Evolutionary conservation across 2,329 filamentous ascomycete genomes (phyloP).

Genomic region (Erysiphe pulchra): DNA sequence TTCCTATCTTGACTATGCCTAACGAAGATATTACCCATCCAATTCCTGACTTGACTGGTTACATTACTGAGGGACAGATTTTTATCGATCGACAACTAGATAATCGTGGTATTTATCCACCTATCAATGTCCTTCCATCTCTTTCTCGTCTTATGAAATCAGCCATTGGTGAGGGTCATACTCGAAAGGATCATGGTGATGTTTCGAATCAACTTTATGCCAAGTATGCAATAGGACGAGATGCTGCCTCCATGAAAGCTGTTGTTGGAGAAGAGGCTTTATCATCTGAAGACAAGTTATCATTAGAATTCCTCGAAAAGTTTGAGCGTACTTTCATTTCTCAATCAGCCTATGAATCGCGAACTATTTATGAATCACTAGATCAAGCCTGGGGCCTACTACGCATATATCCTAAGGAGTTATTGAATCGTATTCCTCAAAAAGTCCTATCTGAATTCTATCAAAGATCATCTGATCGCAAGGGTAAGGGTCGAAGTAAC

Average conservation of each 20-base stretch:
- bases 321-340: constrained; percentile 89
- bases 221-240: constrained; percentile 97
- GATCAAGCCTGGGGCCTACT: constrained; percentile 92
- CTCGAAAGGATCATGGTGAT: constrained; percentile 87
- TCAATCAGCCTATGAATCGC: constrained; percentile 78
- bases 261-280: constrained; percentile 96
- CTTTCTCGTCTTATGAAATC: constrained; percentile 99
- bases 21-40: constrained; percentile 99
- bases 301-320: constrained; percentile 93
- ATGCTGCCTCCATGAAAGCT: constrained; percentile 96
- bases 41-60: constrained; percentile 94
- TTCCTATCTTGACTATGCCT: constrained; percentile 96
- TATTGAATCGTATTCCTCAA: too few relatives aligned
- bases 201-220: constrained; percentile 98
- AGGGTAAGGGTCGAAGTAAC: too few relatives aligned
- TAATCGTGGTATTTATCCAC: constrained; percentile 96
- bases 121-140: constrained; percentile 94
- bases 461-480: too few relatives aligned
- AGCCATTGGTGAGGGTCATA: constrained; percentile 92
- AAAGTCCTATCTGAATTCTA: too few relatives aligned
- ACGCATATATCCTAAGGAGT: too few relatives aligned
- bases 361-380: constrained; percentile 76
- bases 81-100: constrained; percentile 81
- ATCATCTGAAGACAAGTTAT: constrained; percentile 88
- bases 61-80: constrained; percentile 98